Evolutionary conservation across 805 yeast species (phyloP).

Genomic region (Kockiozyma suomiensis): DNA sequence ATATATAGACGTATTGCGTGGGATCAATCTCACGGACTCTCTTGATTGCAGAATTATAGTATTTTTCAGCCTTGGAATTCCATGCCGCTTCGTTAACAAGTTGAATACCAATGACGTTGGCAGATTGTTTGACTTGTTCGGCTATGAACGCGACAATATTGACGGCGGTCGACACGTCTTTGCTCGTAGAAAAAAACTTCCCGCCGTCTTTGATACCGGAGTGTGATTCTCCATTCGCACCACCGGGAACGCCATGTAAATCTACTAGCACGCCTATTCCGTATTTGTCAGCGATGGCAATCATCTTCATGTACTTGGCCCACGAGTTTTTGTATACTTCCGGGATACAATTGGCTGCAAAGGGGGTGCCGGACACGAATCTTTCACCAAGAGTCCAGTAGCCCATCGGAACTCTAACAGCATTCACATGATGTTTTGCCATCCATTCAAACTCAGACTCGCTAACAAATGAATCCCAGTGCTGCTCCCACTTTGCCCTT

Average conservation of each 20-base stretch:
- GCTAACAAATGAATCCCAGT: constrained; percentile 64
- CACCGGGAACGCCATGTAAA: constrained; percentile 87
- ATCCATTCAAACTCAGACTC: constrained; percentile 85
- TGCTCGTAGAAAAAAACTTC: constrained; percentile 60
- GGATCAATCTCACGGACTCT: constrained; percentile 60
- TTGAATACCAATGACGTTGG: constrained; percentile 80
- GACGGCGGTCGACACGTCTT: constrained; percentile 48
- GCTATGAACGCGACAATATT: constrained; percentile 63
- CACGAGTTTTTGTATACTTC: constrained; percentile 74
- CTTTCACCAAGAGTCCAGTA: constrained; percentile 78
- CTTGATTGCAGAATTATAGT: constrained; percentile 65
- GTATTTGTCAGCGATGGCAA: constrained; percentile 60
- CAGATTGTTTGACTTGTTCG: constrained; percentile 55
- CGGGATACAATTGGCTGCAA: constrained; percentile 48
- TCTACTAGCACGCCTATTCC: constrained; percentile 79
- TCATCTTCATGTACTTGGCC: constrained; percentile 49
- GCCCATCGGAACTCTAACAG: constrained; percentile 85
- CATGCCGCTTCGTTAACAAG: constrained; percentile 82
- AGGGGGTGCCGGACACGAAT: constrained; percentile 63
- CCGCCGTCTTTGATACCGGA: constrained; percentile 72
- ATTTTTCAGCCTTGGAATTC: constrained; percentile 55
- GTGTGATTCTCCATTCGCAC: constrained; percentile 86
- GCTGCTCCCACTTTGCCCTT: constrained; percentile 53
- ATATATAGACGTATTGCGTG: constrained; percentile 70
- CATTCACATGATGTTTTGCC: constrained; percentile 64